Evolutionary conservation across 83 land plant genomes (phyloP), one percentile per base, ranked within the genome.

Genomic region (Diphasiastrum complanatum): DNA sequence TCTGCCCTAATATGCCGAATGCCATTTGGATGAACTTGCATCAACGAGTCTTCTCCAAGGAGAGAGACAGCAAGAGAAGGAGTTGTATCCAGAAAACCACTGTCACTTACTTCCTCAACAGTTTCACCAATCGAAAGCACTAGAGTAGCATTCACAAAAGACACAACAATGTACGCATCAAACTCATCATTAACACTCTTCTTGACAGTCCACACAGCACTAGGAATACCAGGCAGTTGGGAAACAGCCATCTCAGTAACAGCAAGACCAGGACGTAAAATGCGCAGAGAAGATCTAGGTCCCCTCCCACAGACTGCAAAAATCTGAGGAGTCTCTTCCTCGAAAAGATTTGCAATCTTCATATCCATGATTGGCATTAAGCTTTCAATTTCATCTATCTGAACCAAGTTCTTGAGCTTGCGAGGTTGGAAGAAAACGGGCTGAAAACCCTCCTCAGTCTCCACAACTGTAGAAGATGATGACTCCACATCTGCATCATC

Each of bases 201-300:
- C 74, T 93, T 93, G 14, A 93, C 96, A 10, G 99, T 93, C 99
- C 99, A 93, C 33, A 89, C 96, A n/a, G 96, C 99, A 84, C 85
- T 93, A 5, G 99, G 89, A 6, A 86, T 78, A 66, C 92, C 96
- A 32, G 99, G 99, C 45, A 93, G 84, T 62, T 79, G 84, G n/a
- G 99, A 89, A 2, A 89, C 96, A 30, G 96, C 99, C 99, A 93
- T 93, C 67, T 93, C 99, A 60, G 89, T 85, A 32, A 89, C 75
- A 34, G 99, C 96, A 70, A 93, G 78, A 32, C 99, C 96, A 19
- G 99, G 96, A 40, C 96, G 78, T 0, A 93, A 52, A 19, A 93
- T 84, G 26, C 99, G 64, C 18, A 93, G 59, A 5, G 91, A 78
- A 5, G 99, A 93, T 23, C 96, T 77, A 24, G 99, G 89, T 26